These are phyloP conservation scores for Apiospora koreana DNA, from an alignment of 2,329 filamentous ascomycete species.

Conservation along the genomic window DNA sequence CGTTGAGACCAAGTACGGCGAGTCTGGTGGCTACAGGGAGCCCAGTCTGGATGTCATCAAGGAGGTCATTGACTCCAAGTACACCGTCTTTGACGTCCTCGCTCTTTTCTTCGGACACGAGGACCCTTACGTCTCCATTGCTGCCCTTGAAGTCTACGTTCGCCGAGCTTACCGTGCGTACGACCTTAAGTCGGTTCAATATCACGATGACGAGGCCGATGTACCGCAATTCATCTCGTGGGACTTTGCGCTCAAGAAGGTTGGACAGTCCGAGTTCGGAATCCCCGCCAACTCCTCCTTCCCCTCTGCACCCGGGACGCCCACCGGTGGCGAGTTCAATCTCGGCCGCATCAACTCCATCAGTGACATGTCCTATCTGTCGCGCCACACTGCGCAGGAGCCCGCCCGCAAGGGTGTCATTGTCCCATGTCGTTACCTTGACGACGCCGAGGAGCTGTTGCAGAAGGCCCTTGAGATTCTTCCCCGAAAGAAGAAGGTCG, in stretches of 20 bases:
- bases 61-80: constrained; percentile 98
- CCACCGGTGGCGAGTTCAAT: constrained; percentile 54
- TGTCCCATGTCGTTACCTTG: constrained; percentile 87
- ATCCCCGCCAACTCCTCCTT: constrained; percentile 76
- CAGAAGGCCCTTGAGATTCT: constrained; percentile 83
- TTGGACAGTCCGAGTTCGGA: constrained; percentile 88
- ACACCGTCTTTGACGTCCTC: constrained; percentile 95
- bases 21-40: constrained; percentile 95
- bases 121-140: constrained; percentile 91
- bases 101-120: constrained; percentile 93
- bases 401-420: constrained; percentile 90
- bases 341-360: constrained; percentile 91
- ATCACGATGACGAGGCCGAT: constrained; percentile 74
- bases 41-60: constrained; percentile 89
- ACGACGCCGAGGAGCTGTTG: constrained; percentile 88
- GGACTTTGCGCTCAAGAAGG: constrained; percentile 94
- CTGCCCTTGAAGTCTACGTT: constrained; percentile 93
- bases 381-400: constrained; percentile 72
- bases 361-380: constrained; percentile 92
- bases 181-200: constrained; percentile 84
- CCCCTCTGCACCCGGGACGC: constrained; percentile 82
- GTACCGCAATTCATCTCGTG: constrained; percentile 78
- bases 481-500: constrained; percentile 60
- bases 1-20: constrained; percentile 94
- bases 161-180: constrained; percentile 97